Percentiles rank a stretch among this genome's conserved stretches.
Evolutionary conservation across 495 filamentous ascomycete genomes (phyloP).

Genomic region (Xylaria palmicola): DNA sequence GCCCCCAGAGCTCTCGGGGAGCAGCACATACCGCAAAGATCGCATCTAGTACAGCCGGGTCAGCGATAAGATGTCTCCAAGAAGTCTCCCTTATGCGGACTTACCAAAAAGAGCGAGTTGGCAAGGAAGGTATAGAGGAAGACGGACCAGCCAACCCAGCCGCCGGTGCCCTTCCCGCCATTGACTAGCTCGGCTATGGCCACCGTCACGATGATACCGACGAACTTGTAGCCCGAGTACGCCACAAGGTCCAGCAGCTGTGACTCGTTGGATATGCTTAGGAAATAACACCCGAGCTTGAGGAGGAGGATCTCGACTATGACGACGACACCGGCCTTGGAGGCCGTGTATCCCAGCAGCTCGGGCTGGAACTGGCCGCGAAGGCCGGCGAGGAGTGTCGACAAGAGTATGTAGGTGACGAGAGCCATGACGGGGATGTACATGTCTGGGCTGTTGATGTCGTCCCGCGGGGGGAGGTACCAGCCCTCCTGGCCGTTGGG

Average conservation of each 20-base stretch:
- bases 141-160: constrained; percentile 83
- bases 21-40: constrained; percentile 90
- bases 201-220: constrained; percentile 87
- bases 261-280: constrained; percentile 81
- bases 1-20: constrained; percentile 75
- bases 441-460: constrained; percentile 98
- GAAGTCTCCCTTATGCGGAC: constrained; percentile 19
- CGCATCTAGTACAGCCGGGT: constrained; percentile 66
- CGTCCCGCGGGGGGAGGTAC: constrained; percentile 93
- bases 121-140: constrained; percentile 90
- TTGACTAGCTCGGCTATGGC: constrained; percentile 73
- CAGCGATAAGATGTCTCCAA: background rate
- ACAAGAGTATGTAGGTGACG: constrained; percentile 94
- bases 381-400: constrained; percentile 83
- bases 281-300: constrained; percentile 89
- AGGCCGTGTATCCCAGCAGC: constrained; percentile 83
- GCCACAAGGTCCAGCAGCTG: constrained; percentile 92
- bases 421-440: constrained; percentile 96
- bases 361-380: constrained; percentile 94
- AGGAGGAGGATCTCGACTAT: constrained; percentile 82
- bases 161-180: constrained; percentile 73
- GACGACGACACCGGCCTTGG: constrained; percentile 76
- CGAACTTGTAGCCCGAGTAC: constrained; percentile 98
- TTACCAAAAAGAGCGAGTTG: constrained; percentile 93
- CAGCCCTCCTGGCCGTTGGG: constrained; percentile 73